phyloP scores from a whole-genome alignment of 441 rosid species.

The Erodium texanum region DNA sequence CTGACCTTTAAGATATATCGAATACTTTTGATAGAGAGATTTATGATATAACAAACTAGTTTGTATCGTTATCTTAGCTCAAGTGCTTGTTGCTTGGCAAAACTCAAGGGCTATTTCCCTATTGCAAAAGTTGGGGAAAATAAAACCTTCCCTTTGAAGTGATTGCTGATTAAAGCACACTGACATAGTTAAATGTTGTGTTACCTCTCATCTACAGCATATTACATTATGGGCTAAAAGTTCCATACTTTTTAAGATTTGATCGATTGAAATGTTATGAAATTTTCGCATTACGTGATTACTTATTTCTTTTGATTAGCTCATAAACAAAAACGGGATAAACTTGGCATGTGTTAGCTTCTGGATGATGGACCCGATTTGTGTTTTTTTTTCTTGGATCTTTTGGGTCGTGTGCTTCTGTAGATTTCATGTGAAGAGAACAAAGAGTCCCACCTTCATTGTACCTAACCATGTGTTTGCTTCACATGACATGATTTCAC shows the following conservation, averaged over 20 bases:
- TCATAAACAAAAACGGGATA: not conserved
- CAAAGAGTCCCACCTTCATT: not conserved
- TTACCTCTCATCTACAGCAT: not conserved
- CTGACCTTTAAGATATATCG: not conserved
- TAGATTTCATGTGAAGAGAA: not conserved
- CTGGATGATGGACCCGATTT: not conserved
- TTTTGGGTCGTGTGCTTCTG: not conserved
- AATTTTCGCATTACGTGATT: not conserved
- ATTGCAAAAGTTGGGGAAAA: not conserved
- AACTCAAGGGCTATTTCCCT: slow-evolving; percentile 5
- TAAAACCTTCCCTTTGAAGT: not conserved
- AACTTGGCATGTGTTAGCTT: not conserved
- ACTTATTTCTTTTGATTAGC: not conserved
- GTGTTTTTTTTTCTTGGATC: not conserved
- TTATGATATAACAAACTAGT: no score
- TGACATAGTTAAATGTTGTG: not conserved
- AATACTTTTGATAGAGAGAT: not conserved
- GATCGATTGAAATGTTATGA: not conserved
- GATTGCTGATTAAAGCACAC: slow-evolving; percentile 8
- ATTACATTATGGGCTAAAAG: not conserved
- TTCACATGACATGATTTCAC: not conserved
- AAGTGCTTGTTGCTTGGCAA: slow-evolving; percentile 7
- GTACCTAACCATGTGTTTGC: not conserved
- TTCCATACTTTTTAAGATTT: not conserved
- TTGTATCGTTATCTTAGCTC: not conserved